Base-by-base conservation (phyloP, 2,329 filamentous ascomycete species). In the Ophiostoma pallidulum region DNA sequence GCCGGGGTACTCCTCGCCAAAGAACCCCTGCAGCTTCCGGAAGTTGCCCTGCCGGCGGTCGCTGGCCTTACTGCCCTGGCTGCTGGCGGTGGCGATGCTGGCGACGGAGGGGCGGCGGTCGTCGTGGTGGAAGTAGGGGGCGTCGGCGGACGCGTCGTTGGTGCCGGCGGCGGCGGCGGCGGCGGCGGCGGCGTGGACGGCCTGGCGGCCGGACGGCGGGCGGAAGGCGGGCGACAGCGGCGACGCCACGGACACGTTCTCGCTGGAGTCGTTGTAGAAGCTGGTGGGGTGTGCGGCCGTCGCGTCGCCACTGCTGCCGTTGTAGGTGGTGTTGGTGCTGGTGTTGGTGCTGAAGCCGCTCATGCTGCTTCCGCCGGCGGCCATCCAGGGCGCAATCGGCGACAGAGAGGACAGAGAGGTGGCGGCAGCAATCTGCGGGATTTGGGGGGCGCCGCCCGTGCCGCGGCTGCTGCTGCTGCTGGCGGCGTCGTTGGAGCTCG, bases 21-120 rank as follows among this genome's bases (percentile, higher is more conserved):
- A 94, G 62, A 96, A 91, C 36, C 84, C 86, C 61, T 92, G 86
- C 53, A 95, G 72, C 66, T 91, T 92, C 65, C 90, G 89, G 49
- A 84, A 76, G 44, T 85, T 80, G 43, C 84, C 80, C 57, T 82
- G 80, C 51, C 84, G 74, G 51, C 79, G 82, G 53, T 80, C 71
- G 62, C 83, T 86, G 49, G 77, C 76, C 66, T 82, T 83, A 36
- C 91, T 94, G 29, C 86, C 86, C 55, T 86, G 78, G 60, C 91
- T 94, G 65, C 90, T 92, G 49, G 86, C 79, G 4, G 75, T 65
- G 4, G 84, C 94, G 13, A 84, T 89, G 54, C 90, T 81, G 64
- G 90, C 96, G 33, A 89, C 89, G 43, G 88, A 77, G 4, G 92
- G 97, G 2, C 91, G 91, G 42, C 91, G 78, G 53, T 92, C 74